A percentile compares a stretch with the other conserved stretches of the same genome.
Evolutionary conservation across 495 filamentous ascomycete genomes (phyloP).

Genomic region (Hapsidospora chrysogenum): DNA sequence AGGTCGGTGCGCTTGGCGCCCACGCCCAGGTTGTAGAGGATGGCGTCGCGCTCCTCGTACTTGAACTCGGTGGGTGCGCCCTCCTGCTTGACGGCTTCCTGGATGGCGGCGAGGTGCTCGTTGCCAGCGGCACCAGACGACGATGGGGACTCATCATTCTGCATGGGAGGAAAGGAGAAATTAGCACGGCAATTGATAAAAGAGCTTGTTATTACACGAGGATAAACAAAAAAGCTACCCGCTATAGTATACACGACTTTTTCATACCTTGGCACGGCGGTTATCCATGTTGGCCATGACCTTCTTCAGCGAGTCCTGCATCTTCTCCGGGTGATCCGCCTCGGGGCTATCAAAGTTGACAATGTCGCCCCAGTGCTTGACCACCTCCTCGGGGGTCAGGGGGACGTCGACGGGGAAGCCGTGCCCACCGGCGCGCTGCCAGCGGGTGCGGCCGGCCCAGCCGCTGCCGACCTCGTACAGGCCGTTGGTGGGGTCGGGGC

Average conservation of each 20-base stretch:
- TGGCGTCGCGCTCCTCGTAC: slow-evolving; percentile 74
- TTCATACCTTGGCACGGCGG: slow-evolving; percentile 38
- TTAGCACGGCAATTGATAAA: slow-evolving; percentile 14
- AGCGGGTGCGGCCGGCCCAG: slow-evolving; percentile 82
- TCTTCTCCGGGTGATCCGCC: slow-evolving; percentile 73
- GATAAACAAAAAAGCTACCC: too few relatives aligned
- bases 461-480: slow-evolving; percentile 96
- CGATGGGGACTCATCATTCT: slow-evolving; percentile 11
- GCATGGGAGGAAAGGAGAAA: slow-evolving; percentile 4
- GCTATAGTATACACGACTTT: too few relatives aligned
- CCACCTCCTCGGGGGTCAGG: slow-evolving; percentile 74
- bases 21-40: slow-evolving; percentile 89
- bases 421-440: slow-evolving; percentile 84
- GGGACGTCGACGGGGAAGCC: slow-evolving; percentile 83
- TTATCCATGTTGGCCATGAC: slow-evolving; percentile 91
- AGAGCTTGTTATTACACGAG: too few relatives aligned
- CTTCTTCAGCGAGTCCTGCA: slow-evolving; percentile 58
- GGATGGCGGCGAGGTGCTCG: slow-evolving; percentile 50
- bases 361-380: slow-evolving; percentile 62
- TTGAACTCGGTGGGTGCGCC: slow-evolving; percentile 61
- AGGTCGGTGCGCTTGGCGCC: slow-evolving; percentile 90
- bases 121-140: slow-evolving; percentile 15
- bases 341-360: slow-evolving; percentile 79
- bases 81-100: slow-evolving; percentile 55
- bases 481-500: slow-evolving; percentile 70